Percentiles rank a stretch among this genome's conserved stretches.
These are phyloP conservation scores for Schizophyllum commune DNA, from an alignment of 1,284 basidiomycete species.

Conservation along the genomic window DNA sequence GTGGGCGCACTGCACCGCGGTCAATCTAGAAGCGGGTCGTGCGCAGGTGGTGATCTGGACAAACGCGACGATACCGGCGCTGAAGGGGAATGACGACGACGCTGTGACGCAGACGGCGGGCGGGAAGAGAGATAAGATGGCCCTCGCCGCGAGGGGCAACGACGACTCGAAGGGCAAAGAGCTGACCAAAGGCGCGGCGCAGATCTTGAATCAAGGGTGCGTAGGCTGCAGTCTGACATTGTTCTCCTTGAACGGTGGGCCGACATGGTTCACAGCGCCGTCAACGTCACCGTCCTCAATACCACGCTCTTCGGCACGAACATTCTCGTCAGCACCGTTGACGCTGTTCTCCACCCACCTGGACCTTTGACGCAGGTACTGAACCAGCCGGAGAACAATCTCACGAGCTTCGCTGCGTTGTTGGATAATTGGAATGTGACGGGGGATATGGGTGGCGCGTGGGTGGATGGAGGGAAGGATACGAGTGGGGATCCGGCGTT, in stretches of 20 bases:
- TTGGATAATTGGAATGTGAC: not conserved
- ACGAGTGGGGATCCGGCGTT: slow-evolving; percentile 17
- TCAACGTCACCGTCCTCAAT: slow-evolving; percentile 40
- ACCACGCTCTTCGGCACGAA: slow-evolving; percentile 33
- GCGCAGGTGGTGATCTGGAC: slow-evolving; percentile 63
- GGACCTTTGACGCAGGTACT: slow-evolving; percentile 28
- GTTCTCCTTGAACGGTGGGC: not conserved
- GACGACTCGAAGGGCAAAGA: not conserved
- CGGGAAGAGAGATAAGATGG: not conserved
- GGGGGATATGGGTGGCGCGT: not conserved
- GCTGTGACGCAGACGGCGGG: too few relatives aligned
- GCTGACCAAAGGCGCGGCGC: not conserved
- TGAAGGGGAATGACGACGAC: not conserved
- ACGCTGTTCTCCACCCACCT: slow-evolving; percentile 48
- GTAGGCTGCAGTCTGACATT: slow-evolving; percentile 7
- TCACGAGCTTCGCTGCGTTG: not conserved
- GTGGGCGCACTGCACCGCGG: slow-evolving; percentile 21
- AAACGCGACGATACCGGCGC: slow-evolving; percentile 25
- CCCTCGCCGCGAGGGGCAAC: not conserved
- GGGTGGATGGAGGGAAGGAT: not conserved
- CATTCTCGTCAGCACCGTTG: slow-evolving; percentile 44
- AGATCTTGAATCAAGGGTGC: slow-evolving; percentile 49
- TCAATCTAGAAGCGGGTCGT: slow-evolving; percentile 46
- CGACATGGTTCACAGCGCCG: slow-evolving; percentile 17
- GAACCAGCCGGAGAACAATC: not conserved